Evolutionary conservation across 1,139 yeast genomes (phyloP), one percentile per base, ranked within the genome.

Genomic region (Protomyces pachydermus): DNA sequence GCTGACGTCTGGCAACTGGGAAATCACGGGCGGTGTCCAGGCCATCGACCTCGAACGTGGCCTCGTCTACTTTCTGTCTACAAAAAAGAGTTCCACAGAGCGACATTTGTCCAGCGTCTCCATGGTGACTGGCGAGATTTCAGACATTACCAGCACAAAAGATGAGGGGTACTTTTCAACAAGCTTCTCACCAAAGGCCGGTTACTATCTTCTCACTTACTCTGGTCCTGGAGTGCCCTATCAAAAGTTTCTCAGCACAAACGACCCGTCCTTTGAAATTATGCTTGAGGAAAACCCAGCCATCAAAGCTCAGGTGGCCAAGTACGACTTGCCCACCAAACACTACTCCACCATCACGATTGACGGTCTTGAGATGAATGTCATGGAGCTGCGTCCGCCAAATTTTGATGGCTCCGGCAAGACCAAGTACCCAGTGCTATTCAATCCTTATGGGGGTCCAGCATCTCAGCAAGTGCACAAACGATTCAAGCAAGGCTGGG

Each of bases 361-460:
- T 10, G 68, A 67, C 20, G 79, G 78, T 28, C 79, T 77, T 3
- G 74, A 74, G n/a, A 78, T 88, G 42, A 86, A 88, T 72, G 83
- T 86, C 64, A 76, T 87, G 57, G 97, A 91, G 73, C 85, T 87
- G 3, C 78, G 84, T 46, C 98, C 98, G 0, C 82, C 84, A 0
- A 78, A 81, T 66, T 88, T 91, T 72, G 79, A 86, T 69, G 79
- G 84, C 2, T 70, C 72, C 3, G 65, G 68, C 38, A 68, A 70
- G 51, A 77, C 76, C 65, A 83, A 86, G 72, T 86, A 91, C 72
- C 97, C 98, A 0, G 74, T 93, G 2, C 75, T 93, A 65, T 96
- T 91, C 32, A 85, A 84, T 69, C 89, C 86, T 3, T 93, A 93
- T 73, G 98, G 96, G 3, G 98, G 98, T 0, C 99, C 99, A 0